Base-by-base conservation (phyloP, 352 stramenopile species). In the Pythium sp. region DNA sequence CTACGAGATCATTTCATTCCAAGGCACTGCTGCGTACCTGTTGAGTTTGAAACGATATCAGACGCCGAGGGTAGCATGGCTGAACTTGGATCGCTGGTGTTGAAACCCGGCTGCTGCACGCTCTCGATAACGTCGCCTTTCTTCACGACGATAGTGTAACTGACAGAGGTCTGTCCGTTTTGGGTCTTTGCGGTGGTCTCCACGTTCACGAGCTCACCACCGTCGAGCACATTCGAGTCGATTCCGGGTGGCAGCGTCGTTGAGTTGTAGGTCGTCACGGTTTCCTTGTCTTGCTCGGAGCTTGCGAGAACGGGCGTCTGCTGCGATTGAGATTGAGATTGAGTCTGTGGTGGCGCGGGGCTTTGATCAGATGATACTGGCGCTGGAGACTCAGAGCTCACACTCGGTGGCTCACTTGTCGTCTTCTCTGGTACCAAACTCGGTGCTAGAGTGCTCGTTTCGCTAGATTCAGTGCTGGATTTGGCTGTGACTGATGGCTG, bases 111-210 rank as follows among this genome's bases (percentile, higher is more conserved):
- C 34, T 58, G 65, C 36, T 63, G 47, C 26, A 67, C 36, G 1
- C n/a, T 63, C 58, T 62, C 64, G 58, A 67, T 36, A 65, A 69
- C 55, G 70, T 75, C 46, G 46, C 64, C 73, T 22, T 68, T 74
- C 62, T 68, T 72, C 12, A 78, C 74, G 68, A 84, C 68, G 66
- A 84, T 74, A 34, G 72, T 76, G 65, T 84, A 84, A 62, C 58
- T 79, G 65, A 79, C 72, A 2, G 67, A 70, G 2, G 65, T 79
- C 28, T 71, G 73, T 34, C 72, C 74, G 22, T 80, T 57, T 9
- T 41, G 61, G 1, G 67, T 65, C 28, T 71, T 77, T 26, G 70
- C 76, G 46, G 71, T 73, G 3, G 75, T 80, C 28, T 82, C 71
- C 20, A 84, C 75, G 4, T 60, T 64, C 8, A 80, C 68, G 49